Conservation (phyloP, 768 basidiomycete genomes). For the Suillus subluteus region DNA sequence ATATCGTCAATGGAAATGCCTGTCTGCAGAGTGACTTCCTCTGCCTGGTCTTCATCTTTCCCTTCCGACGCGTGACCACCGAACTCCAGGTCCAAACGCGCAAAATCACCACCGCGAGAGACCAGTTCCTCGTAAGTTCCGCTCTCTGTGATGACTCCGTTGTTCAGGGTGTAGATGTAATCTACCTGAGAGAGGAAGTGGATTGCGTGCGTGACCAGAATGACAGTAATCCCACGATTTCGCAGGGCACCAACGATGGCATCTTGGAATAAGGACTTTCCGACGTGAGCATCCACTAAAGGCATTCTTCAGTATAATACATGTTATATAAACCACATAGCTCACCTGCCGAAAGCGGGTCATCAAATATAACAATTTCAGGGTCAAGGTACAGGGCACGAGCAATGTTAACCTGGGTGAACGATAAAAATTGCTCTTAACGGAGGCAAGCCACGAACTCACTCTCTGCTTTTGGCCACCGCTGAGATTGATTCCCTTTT, state of each 20-base stretch:
- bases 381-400: conserved; percentile 68
- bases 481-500: conserved; percentile 68
- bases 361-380: conserved; percentile 64
- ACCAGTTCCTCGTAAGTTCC: conserved; percentile 59
- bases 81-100: conserved; percentile 61
- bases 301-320: neutral
- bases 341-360: conserved; percentile 65
- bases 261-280: conserved; percentile 65
- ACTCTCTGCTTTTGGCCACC: conserved; percentile 75
- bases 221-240: conserved; percentile 50
- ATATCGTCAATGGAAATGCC: conserved; percentile 35
- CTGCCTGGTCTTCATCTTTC: conserved; percentile 32
- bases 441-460: conserved; percentile 16
- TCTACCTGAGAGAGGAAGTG: conserved; percentile 57
- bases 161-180: conserved; percentile 50
- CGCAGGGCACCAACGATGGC: conserved; percentile 57
- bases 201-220: conserved; percentile 59
- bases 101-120: conserved; percentile 52
- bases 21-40: conserved; percentile 17
- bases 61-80: conserved; percentile 50
- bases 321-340: neutral
- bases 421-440: neutral
- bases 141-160: conserved; percentile 49
- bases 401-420: conserved; percentile 63
- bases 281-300: conserved; percentile 77